A percentile compares a stretch with the other conserved stretches of the same genome.
Conservation (phyloP, 2,329 filamentous ascomycete genomes). For the Hypoxylon sp. region DNA sequence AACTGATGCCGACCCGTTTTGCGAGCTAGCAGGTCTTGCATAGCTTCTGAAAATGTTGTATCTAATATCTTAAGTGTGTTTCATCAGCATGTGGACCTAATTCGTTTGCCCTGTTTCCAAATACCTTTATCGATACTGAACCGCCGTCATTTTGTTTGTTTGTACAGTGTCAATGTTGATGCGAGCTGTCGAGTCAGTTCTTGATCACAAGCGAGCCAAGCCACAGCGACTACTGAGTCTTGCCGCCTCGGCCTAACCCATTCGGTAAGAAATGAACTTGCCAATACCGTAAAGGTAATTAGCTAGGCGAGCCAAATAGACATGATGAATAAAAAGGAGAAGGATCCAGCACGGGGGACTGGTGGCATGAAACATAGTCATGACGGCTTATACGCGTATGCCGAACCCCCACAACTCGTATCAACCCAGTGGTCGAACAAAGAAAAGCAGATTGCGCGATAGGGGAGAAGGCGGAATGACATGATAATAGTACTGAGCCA, state of each 20-base stretch:
- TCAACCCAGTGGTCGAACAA: conserved; percentile 31
- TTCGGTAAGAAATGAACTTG: conserved; percentile 16
- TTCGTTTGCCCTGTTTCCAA: conserved; percentile 16
- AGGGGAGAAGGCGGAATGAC: conserved; percentile 31
- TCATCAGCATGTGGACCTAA: conserved; percentile 35
- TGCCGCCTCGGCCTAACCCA: conserved; percentile 34
- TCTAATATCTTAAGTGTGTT: conserved; percentile 26
- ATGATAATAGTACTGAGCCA: conserved; percentile 40
- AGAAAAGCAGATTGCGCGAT: conserved; percentile 37
- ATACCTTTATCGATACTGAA: conserved; percentile 26
- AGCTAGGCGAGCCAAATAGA: conserved; percentile 19
- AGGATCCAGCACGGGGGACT: conserved; percentile 18
- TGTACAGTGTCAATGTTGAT: conserved; percentile 17
- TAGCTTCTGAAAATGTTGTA: conserved; percentile 6
- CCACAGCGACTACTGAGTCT: conserved; percentile 38
- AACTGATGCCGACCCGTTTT: conserved; percentile 17
- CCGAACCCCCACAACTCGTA: conserved; percentile 41
- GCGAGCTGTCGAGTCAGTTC: conserved; percentile 19
- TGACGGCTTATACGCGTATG: conserved; percentile 29
- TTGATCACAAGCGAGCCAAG: conserved; percentile 41
- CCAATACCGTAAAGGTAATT: conserved; percentile 21
- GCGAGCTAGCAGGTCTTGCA: conserved; percentile 13
- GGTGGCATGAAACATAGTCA: conserved; percentile 32
- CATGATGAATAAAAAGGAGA: conserved; percentile 20
- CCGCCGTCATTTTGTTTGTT: conserved; percentile 13